Conservation (phyloP, 225 moss, liverwort and hornwort genomes). For the Polytrichum commune region DNA sequence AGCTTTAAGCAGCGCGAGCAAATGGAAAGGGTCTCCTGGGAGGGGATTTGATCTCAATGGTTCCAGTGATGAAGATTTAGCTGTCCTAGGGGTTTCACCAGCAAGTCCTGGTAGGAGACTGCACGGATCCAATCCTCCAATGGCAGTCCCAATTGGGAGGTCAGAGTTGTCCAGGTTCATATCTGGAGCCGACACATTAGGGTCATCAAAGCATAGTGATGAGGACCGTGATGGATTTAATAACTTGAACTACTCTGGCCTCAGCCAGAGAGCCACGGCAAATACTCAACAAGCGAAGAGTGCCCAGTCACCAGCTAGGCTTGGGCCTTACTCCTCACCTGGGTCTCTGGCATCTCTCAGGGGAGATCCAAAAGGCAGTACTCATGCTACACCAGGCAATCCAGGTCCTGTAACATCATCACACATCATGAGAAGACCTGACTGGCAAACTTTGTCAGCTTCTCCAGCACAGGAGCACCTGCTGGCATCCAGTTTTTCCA, state of each 20-base stretch:
- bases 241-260: slow-evolving; percentile 7
- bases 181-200: slow-evolving; percentile 10
- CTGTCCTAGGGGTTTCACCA: slow-evolving; percentile 25
- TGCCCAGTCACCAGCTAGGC: not conserved
- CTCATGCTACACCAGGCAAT: slow-evolving; percentile 8
- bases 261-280: slow-evolving; percentile 1
- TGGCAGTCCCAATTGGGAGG: slow-evolving; percentile 15
- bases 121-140: not conserved
- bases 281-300: not conserved
- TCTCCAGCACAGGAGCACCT: slow-evolving; percentile 9
- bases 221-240: slow-evolving; percentile 15
- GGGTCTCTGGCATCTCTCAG: slow-evolving; percentile 6
- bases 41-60: slow-evolving; percentile 36
- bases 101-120: slow-evolving; percentile 7
- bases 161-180: slow-evolving; percentile 16
- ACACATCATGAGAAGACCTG: slow-evolving; percentile 19
- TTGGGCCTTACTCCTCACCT: not conserved
- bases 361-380: slow-evolving; percentile 13
- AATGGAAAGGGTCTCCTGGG: slow-evolving; percentile 6
- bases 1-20: slow-evolving; percentile 13
- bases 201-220: not conserved
- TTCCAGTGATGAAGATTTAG: slow-evolving; percentile 47
- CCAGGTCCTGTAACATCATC: slow-evolving; percentile 23
- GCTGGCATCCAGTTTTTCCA: slow-evolving; percentile 5
- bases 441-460: slow-evolving; percentile 13